Evolutionary conservation across 1,284 basidiomycete genomes (phyloP).

Genomic region (Neolentinus lepideus): DNA sequence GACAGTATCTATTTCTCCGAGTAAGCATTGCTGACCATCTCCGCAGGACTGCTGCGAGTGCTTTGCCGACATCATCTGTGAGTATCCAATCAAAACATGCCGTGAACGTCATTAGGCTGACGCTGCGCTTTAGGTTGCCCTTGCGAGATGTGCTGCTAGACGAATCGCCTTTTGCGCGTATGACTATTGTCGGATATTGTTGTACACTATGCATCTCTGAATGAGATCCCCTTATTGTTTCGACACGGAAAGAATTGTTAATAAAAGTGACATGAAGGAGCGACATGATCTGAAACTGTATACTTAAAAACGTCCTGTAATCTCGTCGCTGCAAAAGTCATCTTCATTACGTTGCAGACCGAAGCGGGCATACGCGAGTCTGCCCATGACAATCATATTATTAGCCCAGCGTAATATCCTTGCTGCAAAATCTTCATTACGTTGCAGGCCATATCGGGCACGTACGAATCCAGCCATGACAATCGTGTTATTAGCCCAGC

Average conservation of each 20-base stretch:
- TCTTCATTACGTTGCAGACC: not conserved
- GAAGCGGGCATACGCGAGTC: not conserved
- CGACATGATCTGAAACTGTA: too few relatives aligned
- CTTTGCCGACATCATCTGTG: constrained; percentile 34
- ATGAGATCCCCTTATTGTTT: constrained; percentile 1
- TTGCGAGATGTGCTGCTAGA: constrained; percentile 35
- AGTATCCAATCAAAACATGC: constrained; percentile 12
- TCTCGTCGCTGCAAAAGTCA: not conserved
- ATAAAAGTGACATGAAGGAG: too few relatives aligned
- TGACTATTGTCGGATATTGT: constrained; percentile 25
- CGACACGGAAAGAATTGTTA: too few relatives aligned
- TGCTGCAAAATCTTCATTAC: not conserved
- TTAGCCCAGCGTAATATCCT: not conserved
- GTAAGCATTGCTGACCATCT: constrained; percentile 3
- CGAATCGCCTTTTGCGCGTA: too few relatives aligned
- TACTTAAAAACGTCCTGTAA: too few relatives aligned
- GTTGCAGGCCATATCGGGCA: not conserved
- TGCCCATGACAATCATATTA: not conserved
- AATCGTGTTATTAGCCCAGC: not conserved
- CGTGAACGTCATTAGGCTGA: not conserved
- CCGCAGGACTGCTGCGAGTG: constrained; percentile 35
- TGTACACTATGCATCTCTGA: constrained; percentile 3
- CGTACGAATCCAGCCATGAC: not conserved
- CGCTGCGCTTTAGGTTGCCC: constrained; percentile 27
- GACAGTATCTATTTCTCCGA: not conserved